These are phyloP conservation scores for Beta corolliflora DNA, from an alignment of 179 eudicot genomes.

Conservation along the genomic window DNA sequence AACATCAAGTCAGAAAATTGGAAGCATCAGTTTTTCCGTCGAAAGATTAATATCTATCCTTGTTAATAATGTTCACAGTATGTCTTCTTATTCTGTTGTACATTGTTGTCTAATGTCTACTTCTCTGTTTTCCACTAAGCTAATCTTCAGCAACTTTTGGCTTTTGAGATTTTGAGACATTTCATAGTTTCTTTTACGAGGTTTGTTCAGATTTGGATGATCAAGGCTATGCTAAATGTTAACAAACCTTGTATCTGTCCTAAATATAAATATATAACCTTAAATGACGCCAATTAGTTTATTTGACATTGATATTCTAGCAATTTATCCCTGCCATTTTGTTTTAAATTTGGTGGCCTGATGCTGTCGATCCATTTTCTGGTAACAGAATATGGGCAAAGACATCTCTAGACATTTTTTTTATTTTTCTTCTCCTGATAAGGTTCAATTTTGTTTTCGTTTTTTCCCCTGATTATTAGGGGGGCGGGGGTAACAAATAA, in stretches of 20 bases:
- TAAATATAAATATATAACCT: neutral
- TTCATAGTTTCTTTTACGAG: neutral
- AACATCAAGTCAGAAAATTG: conserved; percentile 73
- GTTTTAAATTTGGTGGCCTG: neutral
- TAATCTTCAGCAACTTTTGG: neutral
- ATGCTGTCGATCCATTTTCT: neutral
- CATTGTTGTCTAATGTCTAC: neutral
- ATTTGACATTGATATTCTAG: neutral
- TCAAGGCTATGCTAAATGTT: neutral
- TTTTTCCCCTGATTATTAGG: neutral
- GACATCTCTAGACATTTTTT: neutral
- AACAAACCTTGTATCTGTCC: neutral
- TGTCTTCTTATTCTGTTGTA: conserved; percentile 14
- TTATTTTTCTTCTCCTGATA: neutral
- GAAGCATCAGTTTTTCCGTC: conserved; percentile 89
- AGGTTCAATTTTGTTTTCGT: neutral
- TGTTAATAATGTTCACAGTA: conserved; percentile 89
- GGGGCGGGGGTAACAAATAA: neutral
- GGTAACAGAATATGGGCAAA: neutral
- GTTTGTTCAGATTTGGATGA: neutral
- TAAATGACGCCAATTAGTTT: neutral
- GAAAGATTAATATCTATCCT: conserved; percentile 90
- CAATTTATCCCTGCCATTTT: neutral
- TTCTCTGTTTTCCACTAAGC: conserved; percentile 1
- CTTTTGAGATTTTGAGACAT: neutral